Base-by-base conservation (phyloP, 805 yeast genomes). In the Yarrowia deformans region DNA sequence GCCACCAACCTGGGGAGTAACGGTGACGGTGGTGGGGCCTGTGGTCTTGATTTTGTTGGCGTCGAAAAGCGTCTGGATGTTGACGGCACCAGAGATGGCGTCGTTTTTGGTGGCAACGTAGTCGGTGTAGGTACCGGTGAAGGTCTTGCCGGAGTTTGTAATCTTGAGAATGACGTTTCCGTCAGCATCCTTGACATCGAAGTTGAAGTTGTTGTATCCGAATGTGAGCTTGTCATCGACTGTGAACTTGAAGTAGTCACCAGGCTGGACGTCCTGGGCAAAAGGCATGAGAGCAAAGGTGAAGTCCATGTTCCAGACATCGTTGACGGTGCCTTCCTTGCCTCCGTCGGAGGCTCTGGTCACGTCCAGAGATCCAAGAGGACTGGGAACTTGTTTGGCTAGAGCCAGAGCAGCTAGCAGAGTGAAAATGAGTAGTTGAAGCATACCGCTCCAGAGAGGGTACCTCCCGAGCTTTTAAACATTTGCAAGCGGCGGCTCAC, bases 221-320 rank as follows among this genome's bases (percentile, higher is more conserved):
- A 61, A 37, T 1, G 46, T 37, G 12, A 61, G 23, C 45, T 45
- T 48, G 23, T 46, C 55, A 8, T 61, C 67, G 10, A 61, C 54
- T 3, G 34, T 40, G 35, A 61, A 61, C 55, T 14, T 46, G 67
- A 61, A 61, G 29, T 10, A 46, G 45, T 61, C 67, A 2, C 67
- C 67, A 8, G 67, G 45, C 46, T 61, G 43, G 19, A 61, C 34
- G 12, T 8, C 9, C 10, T 61, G n/a, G n/a, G 43, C 67, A 35
- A 18, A 23, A 13, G 67, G 67, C 40, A 19, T 32, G 66, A 60
- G 66, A 1, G 46, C 43, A 61, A 46, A 61, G 14, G 35, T 9
- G 37, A 46, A 46, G 67, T 46, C 37, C 54, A 46, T 46, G 42
- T 61, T 46, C 67, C 67, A 61, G 18, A 61, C 39, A 16, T 48